phyloP scores from a whole-genome alignment of 257 asterid species.

The Penstemon newberryi region DNA sequence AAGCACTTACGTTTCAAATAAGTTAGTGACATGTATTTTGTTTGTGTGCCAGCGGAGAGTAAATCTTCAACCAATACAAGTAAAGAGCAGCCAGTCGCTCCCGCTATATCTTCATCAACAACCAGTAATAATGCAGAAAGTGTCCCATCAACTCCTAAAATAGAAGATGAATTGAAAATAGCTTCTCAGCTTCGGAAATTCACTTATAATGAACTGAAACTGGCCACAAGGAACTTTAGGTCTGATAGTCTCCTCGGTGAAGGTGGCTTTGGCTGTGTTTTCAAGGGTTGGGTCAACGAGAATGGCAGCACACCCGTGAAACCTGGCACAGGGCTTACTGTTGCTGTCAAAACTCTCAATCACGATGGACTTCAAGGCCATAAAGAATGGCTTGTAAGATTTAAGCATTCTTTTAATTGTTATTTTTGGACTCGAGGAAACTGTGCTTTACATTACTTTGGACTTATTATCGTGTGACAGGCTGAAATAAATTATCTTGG shows the following conservation, averaged over 20 bases:
- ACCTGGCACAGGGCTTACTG: constrained; percentile 77
- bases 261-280: constrained; percentile 94
- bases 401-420: neutral
- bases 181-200: constrained; percentile 81
- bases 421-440: constrained; percentile 7
- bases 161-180: constrained; percentile 63
- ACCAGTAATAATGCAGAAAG: constrained; percentile 50
- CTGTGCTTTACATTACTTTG: constrained; percentile 11
- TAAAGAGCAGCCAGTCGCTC: constrained; percentile 60
- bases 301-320: constrained; percentile 59
- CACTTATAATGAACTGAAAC: constrained; percentile 59
- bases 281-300: constrained; percentile 86
- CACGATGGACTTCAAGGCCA: constrained; percentile 92
- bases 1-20: neutral
- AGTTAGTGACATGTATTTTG: neutral
- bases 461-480: constrained; percentile 40
- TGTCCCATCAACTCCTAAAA: constrained; percentile 59
- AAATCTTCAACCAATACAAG: constrained; percentile 57
- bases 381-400: constrained; percentile 81
- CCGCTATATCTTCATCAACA: constrained; percentile 56
- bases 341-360: constrained; percentile 85
- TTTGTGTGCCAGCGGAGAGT: constrained; percentile 56
- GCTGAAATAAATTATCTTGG: constrained; percentile 85
- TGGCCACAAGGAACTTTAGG: constrained; percentile 73
- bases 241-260: constrained; percentile 78